phyloP scores from a whole-genome alignment of 164 flowering plant genomes.

The Dillenia suffruticosa region DNA sequence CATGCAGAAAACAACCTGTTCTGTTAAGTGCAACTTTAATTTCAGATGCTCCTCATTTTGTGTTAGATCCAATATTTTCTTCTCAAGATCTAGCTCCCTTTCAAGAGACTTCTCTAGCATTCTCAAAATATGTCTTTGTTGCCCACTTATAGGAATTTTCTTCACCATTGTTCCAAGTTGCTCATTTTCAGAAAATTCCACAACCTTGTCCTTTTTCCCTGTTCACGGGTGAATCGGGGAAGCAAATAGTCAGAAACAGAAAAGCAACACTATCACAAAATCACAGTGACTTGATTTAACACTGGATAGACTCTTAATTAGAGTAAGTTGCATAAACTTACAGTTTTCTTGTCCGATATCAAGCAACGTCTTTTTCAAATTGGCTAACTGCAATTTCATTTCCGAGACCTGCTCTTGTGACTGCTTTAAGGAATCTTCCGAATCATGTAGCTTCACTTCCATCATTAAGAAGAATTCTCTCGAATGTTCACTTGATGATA shows the following conservation, averaged over 20 bases:
- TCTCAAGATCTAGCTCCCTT: constrained; percentile 81
- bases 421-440: constrained; percentile 62
- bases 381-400: constrained; percentile 48
- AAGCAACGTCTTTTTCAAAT: constrained; percentile 39
- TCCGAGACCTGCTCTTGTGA: constrained; percentile 54
- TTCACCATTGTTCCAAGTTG: constrained; percentile 23
- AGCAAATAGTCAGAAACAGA: constrained; percentile 7
- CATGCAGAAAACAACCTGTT: constrained; percentile 38
- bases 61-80: constrained; percentile 51
- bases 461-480: constrained; percentile 10
- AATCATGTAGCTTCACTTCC: constrained; percentile 54
- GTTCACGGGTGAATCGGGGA: constrained; percentile 14
- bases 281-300: too few species aligned
- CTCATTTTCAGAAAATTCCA: constrained; percentile 23
- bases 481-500: constrained; percentile 34
- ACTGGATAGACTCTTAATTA: too few species aligned
- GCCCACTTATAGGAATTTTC: constrained; percentile 59
- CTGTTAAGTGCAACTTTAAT: constrained; percentile 33
- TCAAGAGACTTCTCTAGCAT: constrained; percentile 93
- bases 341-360: constrained; percentile 28
- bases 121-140: constrained; percentile 61
- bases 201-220: constrained; percentile 38
- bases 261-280: too few species aligned
- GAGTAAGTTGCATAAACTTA: constrained; percentile 23
- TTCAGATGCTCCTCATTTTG: constrained; percentile 56